Evolutionary conservation across 495 filamentous ascomycete genomes (phyloP).

Genomic region (Xylaria intraflava): DNA sequence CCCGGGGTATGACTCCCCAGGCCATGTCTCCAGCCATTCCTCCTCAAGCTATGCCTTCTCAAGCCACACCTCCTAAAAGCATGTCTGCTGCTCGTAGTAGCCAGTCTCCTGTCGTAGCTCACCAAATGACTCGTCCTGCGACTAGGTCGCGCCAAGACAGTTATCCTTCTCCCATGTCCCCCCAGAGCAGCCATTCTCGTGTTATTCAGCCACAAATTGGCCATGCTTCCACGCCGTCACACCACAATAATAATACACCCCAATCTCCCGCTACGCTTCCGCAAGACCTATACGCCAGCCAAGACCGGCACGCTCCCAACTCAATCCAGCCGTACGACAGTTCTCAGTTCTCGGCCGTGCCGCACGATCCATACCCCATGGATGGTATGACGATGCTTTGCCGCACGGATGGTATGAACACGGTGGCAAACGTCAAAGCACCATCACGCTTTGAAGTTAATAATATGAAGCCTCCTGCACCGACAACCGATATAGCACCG

Average conservation of each 20-base stretch:
- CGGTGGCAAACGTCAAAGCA: conserved; percentile 32
- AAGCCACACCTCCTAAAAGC: background rate
- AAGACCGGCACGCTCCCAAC: conserved; percentile 25
- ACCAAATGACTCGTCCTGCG: background rate
- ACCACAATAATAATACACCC: background rate
- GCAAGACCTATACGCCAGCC: conserved; percentile 16
- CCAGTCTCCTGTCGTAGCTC: background rate
- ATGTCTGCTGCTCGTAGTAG: background rate
- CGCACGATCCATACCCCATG: conserved; percentile 89
- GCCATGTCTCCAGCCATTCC: background rate
- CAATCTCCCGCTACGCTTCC: conserved; percentile 4
- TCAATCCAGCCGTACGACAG: conserved; percentile 44
- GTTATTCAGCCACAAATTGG: background rate
- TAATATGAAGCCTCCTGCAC: background rate
- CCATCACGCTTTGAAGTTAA: background rate
- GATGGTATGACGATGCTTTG: conserved; percentile 99
- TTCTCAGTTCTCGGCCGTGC: conserved; percentile 60
- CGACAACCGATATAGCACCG: background rate
- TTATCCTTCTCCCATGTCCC: background rate
- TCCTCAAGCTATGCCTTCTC: background rate
- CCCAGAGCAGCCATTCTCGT: background rate
- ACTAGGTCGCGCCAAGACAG: background rate
- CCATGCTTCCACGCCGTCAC: background rate
- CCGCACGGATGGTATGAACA: conserved; percentile 58
- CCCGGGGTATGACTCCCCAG: background rate